Percentiles rank a stretch among this genome's conserved stretches.
Conservation (phyloP, 306 rosid genomes). For the Rosa persica region DNA sequence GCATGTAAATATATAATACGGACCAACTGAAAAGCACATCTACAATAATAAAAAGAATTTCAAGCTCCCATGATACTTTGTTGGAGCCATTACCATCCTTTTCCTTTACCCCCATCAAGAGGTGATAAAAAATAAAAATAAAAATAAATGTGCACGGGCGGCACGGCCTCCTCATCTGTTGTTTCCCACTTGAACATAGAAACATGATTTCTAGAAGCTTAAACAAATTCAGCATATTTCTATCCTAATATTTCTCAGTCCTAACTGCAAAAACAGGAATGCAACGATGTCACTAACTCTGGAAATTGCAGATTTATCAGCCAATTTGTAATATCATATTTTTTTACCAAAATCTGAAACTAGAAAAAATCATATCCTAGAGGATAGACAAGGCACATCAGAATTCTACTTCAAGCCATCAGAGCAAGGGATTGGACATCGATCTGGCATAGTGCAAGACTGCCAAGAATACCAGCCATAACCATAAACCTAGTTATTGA, state of each 20-base stretch:
- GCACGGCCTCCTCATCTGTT: neutral
- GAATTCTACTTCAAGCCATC: neutral
- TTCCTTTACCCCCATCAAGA: neutral
- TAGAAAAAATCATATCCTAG: too few relatives aligned
- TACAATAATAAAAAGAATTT: constrained; percentile 11
- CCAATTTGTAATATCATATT: neutral
- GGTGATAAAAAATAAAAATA: neutral
- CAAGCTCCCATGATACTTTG: neutral
- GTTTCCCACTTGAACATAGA: neutral
- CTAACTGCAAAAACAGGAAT: neutral
- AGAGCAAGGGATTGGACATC: neutral
- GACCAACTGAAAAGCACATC: neutral
- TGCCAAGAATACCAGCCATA: constrained; percentile 1
- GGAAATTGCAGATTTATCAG: neutral
- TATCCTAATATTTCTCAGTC: neutral
- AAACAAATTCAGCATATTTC: neutral
- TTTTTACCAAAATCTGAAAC: neutral
- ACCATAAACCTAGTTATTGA: neutral
- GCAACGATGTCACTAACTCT: neutral
- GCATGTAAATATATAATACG: neutral
- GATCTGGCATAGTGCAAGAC: neutral
- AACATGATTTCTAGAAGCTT: neutral
- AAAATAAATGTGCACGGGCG: neutral
- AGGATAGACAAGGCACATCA: neutral
- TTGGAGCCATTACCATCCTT: neutral